Conservation (phyloP, 129 eudicot genomes). For the Scalesia atractyloides region DNA sequence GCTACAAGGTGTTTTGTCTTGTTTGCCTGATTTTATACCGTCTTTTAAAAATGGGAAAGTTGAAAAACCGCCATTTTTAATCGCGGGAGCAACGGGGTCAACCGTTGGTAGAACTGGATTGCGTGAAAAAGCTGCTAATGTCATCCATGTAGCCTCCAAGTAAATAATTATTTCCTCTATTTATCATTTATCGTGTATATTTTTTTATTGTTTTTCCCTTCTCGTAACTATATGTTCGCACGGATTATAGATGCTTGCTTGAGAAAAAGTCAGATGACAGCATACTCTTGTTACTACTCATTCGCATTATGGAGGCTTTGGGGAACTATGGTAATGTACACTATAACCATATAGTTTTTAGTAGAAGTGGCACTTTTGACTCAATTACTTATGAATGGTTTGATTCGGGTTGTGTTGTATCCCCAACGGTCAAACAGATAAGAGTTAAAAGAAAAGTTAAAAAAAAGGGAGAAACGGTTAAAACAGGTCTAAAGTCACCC, state of each 20-base stretch:
- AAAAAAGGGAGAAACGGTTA: too few relatives aligned
- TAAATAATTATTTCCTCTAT: conserved; percentile 23
- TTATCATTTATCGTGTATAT: not conserved
- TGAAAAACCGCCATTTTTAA: conserved; percentile 66
- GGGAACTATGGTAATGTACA: conserved; percentile 71
- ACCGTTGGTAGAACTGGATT: conserved; percentile 67
- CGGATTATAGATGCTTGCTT: conserved; percentile 58
- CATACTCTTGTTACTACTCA: conserved; percentile 74
- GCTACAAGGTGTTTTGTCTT: conserved; percentile 87
- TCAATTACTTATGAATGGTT: too few relatives aligned
- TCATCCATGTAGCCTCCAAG: conserved; percentile 87
- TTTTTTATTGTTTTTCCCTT: not conserved
- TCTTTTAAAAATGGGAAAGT: conserved; percentile 53
- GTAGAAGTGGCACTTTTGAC: not conserved
- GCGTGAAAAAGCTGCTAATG: conserved; percentile 77
- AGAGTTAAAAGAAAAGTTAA: too few relatives aligned
- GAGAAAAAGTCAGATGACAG: conserved; percentile 96
- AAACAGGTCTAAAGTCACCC: too few relatives aligned
- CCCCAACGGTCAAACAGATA: too few relatives aligned
- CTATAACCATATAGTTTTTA: not conserved
- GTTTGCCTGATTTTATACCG: conserved; percentile 86
- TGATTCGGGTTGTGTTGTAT: too few relatives aligned
- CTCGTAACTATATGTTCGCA: not conserved
- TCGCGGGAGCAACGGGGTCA: conserved; percentile 94
- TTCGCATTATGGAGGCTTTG: conserved; percentile 84